Evolutionary conservation across 1,284 basidiomycete species (phyloP).

Genomic region (Microstroma glucosiphilum): DNA sequence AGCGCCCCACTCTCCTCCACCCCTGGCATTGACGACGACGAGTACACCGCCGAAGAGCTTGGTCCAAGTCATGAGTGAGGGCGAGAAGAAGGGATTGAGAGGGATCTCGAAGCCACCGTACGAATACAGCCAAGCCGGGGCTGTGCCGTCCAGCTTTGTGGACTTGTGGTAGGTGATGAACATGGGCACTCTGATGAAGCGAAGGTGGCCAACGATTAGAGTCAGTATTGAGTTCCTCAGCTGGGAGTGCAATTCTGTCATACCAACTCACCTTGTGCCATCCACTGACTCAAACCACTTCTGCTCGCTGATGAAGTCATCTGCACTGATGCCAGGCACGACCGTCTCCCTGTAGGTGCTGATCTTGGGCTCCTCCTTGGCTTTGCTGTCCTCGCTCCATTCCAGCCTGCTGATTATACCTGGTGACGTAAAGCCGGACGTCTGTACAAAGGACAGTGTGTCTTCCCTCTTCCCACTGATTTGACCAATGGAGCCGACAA

Average conservation of each 20-base stretch:
- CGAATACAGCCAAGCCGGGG: conserved; percentile 74
- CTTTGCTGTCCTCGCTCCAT: conserved; percentile 20
- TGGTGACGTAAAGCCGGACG: conserved; percentile 69
- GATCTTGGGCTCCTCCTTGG: conserved; percentile 53
- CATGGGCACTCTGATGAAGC: conserved; percentile 63
- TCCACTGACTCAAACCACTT: conserved; percentile 63
- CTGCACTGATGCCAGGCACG: conserved; percentile 63
- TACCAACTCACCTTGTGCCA: conserved; percentile 56
- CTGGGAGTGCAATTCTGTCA: neutral
- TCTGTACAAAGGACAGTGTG: conserved; percentile 64
- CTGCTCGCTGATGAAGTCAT: conserved; percentile 69
- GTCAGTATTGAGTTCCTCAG: neutral
- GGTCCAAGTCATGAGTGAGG: conserved; percentile 68
- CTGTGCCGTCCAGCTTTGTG: conserved; percentile 67
- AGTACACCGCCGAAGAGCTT: conserved; percentile 67
- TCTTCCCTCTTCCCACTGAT: conserved; percentile 59
- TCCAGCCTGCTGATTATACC: conserved; percentile 56
- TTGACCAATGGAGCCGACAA: conserved; percentile 65
- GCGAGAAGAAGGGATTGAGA: conserved; percentile 61
- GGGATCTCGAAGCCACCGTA: conserved; percentile 54
- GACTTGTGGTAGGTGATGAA: conserved; percentile 73
- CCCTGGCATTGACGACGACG: conserved; percentile 61
- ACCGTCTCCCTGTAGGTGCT: conserved; percentile 61
- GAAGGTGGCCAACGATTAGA: neutral
- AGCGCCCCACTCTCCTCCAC: conserved; percentile 75